A percentile compares a stretch with the other conserved stretches of the same genome.
Conservation (phyloP, 352 stramenopile species). For the Phytopythium oedochilum region DNA sequence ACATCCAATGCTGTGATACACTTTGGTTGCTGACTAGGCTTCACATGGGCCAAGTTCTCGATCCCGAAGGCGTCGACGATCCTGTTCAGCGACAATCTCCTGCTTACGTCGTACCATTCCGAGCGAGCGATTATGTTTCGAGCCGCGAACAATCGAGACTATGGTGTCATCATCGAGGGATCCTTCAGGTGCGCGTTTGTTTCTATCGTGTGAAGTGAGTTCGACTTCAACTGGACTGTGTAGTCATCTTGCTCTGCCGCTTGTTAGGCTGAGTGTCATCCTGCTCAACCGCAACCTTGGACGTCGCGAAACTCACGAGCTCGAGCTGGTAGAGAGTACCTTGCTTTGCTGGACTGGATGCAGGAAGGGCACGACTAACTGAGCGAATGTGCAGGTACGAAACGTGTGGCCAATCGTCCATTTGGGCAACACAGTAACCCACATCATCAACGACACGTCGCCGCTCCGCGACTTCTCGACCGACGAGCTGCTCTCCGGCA, state of each 20-base stretch:
- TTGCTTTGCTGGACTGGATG: not conserved
- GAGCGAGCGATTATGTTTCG: slow-evolving; percentile 55
- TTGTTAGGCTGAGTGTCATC: slow-evolving; percentile 40
- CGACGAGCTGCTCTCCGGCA: slow-evolving; percentile 39
- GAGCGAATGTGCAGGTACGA: slow-evolving; percentile 14
- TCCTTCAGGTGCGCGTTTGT: slow-evolving; percentile 33
- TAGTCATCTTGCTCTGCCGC: not conserved
- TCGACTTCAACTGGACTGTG: too few species aligned
- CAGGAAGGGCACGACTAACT: not conserved
- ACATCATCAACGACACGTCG: slow-evolving; percentile 54
- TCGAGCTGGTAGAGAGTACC: slow-evolving; percentile 24
- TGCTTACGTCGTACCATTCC: slow-evolving; percentile 45
- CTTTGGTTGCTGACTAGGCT: slow-evolving; percentile 17
- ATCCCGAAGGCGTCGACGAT: slow-evolving; percentile 46
- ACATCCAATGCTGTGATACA: not conserved
- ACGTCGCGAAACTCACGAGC: slow-evolving; percentile 45
- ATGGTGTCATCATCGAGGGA: slow-evolving; percentile 45
- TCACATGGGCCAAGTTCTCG: slow-evolving; percentile 64
- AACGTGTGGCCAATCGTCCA: slow-evolving; percentile 65
- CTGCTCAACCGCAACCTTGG: slow-evolving; percentile 38
- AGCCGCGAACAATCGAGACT: slow-evolving; percentile 49
- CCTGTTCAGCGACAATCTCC: slow-evolving; percentile 42
- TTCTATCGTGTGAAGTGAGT: not conserved
- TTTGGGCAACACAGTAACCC: slow-evolving; percentile 44
- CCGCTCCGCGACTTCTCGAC: slow-evolving; percentile 37